Percentiles rank a stretch among this genome's conserved stretches.
Evolutionary conservation across 208 protist species (phyloP).

Genomic region (Trypanosoma avium): DNA sequence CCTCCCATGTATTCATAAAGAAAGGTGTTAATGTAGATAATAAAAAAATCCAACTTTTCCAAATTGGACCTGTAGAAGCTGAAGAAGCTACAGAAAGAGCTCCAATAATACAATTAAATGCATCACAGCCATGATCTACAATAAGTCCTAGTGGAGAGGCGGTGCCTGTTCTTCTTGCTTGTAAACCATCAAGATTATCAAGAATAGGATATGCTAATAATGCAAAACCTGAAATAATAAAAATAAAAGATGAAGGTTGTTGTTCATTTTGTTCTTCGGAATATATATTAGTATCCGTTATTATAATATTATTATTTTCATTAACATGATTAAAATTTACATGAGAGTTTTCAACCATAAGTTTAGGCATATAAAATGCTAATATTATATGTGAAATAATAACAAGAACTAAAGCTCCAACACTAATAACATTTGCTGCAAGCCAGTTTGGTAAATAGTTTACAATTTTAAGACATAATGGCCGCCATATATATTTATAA

Average conservation of each 20-base stretch:
- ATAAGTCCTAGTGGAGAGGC: constrained; percentile 93
- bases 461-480: constrained; percentile 47
- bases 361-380: constrained; percentile 67
- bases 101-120: constrained; percentile 76
- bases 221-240: constrained; percentile 45
- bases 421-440: constrained; percentile 85
- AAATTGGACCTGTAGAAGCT: constrained; percentile 55
- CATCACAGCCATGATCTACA: constrained; percentile 95
- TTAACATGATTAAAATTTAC: no score
- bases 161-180: constrained; percentile 87
- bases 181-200: constrained; percentile 94
- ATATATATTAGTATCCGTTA: constrained; percentile 17
- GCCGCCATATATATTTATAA: constrained; percentile 73
- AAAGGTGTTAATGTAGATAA: constrained; percentile 61
- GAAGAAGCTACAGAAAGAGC: constrained; percentile 48
- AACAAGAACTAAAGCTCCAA: constrained; percentile 72
- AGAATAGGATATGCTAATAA: constrained; percentile 88
- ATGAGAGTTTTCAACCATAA: constrained; percentile 51
- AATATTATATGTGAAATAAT: constrained; percentile 56
- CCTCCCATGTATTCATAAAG: constrained; percentile 87
- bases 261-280: constrained; percentile 32
- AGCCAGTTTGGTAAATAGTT: constrained; percentile 70
- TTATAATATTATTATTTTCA: no score
- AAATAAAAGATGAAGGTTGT: constrained; percentile 67
- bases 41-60: constrained; percentile 67